Evolutionary conservation across 2,329 filamentous ascomycete species (phyloP).

Genomic region (Ramichloridium luteum): DNA sequence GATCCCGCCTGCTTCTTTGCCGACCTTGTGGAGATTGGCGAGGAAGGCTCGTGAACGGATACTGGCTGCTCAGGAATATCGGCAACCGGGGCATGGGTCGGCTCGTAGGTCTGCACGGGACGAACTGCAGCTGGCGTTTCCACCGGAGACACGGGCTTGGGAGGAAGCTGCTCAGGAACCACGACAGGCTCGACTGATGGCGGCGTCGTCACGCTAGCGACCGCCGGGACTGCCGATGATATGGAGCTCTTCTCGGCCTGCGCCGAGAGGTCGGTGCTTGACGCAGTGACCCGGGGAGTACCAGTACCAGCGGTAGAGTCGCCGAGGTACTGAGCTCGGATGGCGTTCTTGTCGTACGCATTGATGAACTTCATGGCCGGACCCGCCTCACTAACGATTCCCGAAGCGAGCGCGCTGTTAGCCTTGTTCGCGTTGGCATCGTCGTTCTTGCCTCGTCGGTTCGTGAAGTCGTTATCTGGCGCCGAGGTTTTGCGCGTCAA

Average conservation of each 20-base stretch:
- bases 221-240: no score
- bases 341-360: conserved; percentile 82
- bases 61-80: neutral
- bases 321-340: conserved; percentile 74
- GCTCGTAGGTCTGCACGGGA: no score
- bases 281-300: neutral
- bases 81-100: neutral
- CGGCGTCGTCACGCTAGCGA: neutral
- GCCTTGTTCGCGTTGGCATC: conserved; percentile 56
- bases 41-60: neutral
- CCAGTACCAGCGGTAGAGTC: conserved; percentile 52
- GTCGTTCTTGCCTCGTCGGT: conserved; percentile 41
- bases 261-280: no score
- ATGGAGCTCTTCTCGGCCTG: no score
- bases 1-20: conserved; percentile 7
- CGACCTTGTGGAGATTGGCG: neutral
- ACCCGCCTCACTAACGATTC: conserved; percentile 77
- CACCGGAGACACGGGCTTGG: neutral
- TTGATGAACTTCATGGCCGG: conserved; percentile 95
- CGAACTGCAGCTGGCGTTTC: neutral
- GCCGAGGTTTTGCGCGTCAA: conserved; percentile 51
- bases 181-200: neutral
- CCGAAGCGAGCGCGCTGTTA: conserved; percentile 77
- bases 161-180: neutral
- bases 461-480: conserved; percentile 38